These are phyloP conservation scores for Talaromyces sp. DNA, from an alignment of 2,329 filamentous ascomycete species.

Conservation along the genomic window DNA sequence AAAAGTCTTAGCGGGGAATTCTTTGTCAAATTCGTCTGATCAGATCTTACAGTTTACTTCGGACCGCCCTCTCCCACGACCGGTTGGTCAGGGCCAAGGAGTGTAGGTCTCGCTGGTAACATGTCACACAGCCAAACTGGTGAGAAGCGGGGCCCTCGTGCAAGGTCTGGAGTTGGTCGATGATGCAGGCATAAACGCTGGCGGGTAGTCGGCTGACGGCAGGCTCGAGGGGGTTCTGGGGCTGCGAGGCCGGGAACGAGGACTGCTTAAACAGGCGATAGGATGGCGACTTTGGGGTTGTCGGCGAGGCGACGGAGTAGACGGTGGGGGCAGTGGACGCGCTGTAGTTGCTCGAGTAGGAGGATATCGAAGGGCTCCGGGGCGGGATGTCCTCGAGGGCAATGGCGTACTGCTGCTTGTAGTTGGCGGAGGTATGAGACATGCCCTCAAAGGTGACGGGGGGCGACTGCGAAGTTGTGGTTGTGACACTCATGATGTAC, in stretches of 20 bases:
- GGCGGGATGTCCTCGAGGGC: slow-evolving; percentile 27
- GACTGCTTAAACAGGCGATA: slow-evolving; percentile 36
- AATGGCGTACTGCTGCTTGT: slow-evolving; percentile 24
- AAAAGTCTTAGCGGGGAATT: slow-evolving; percentile 9
- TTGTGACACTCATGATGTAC: slow-evolving; percentile 36
- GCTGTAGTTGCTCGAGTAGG: slow-evolving; percentile 32
- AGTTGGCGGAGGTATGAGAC: slow-evolving; percentile 20
- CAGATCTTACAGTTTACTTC: slow-evolving; percentile 45
- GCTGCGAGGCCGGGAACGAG: slow-evolving; percentile 14
- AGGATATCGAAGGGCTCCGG: slow-evolving; percentile 32
- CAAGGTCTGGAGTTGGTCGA: slow-evolving; percentile 46
- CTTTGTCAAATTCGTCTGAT: slow-evolving; percentile 9
- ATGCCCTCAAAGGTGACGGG: slow-evolving; percentile 27
- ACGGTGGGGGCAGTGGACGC: slow-evolving; percentile 34
- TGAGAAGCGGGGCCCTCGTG: slow-evolving; percentile 32
- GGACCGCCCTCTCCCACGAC: slow-evolving; percentile 52
- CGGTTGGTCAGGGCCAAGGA: slow-evolving; percentile 52
- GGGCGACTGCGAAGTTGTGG: slow-evolving; percentile 32
- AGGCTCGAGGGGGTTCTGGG: slow-evolving; percentile 22
- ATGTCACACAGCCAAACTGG: slow-evolving; percentile 46
- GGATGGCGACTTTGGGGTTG: slow-evolving; percentile 19
- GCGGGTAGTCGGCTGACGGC: slow-evolving; percentile 45
- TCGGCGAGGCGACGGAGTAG: slow-evolving; percentile 34
- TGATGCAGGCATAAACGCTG: slow-evolving; percentile 53
- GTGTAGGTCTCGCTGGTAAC: slow-evolving; percentile 52